These are phyloP conservation scores for Cryptococcus floricola DNA, from an alignment of 1,284 basidiomycete genomes.

Conservation along the genomic window DNA sequence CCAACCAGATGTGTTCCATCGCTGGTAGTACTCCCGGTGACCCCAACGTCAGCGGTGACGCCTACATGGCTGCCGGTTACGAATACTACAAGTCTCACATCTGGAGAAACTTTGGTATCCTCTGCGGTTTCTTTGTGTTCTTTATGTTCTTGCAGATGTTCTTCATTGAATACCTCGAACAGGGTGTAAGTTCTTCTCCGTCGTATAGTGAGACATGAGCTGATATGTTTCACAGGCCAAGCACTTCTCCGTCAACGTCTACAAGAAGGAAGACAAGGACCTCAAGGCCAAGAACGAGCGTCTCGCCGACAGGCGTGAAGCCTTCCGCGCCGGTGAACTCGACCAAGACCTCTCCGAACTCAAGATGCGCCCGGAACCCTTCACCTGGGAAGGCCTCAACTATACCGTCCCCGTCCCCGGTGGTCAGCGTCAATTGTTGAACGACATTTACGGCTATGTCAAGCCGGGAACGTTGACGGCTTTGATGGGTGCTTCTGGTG, in stretches of 20 bases:
- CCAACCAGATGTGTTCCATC: constrained; percentile 49
- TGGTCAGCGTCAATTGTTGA: constrained; percentile 52
- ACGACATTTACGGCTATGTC: constrained; percentile 57
- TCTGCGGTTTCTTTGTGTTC: constrained; percentile 59
- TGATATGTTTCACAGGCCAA: constrained; percentile 12
- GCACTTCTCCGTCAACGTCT: constrained; percentile 56
- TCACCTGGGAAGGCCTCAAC: constrained; percentile 52
- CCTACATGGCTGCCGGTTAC: constrained; percentile 48
- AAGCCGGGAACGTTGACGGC: constrained; percentile 58
- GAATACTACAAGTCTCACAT: constrained; percentile 38
- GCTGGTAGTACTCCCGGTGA: constrained; percentile 39
- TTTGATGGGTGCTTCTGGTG: constrained; percentile 60
- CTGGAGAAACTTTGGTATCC: constrained; percentile 49
- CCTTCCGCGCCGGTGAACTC: constrained; percentile 44
- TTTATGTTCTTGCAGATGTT: constrained; percentile 56
- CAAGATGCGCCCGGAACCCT: constrained; percentile 47
- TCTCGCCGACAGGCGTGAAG: constrained; percentile 58
- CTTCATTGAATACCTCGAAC: constrained; percentile 44
- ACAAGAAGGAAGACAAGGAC: constrained; percentile 66
- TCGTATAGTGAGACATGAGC: neutral
- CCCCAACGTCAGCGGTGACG: constrained; percentile 37
- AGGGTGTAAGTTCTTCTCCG: constrained; percentile 23
- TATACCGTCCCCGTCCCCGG: constrained; percentile 55
- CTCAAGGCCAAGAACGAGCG: constrained; percentile 62
- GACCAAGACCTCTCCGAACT: constrained; percentile 47